A percentile compares a stretch with the other conserved stretches of the same genome.
Evolutionary conservation across 2,329 filamentous ascomycete species (phyloP).

Genomic region (Talaromyces sp.): DNA sequence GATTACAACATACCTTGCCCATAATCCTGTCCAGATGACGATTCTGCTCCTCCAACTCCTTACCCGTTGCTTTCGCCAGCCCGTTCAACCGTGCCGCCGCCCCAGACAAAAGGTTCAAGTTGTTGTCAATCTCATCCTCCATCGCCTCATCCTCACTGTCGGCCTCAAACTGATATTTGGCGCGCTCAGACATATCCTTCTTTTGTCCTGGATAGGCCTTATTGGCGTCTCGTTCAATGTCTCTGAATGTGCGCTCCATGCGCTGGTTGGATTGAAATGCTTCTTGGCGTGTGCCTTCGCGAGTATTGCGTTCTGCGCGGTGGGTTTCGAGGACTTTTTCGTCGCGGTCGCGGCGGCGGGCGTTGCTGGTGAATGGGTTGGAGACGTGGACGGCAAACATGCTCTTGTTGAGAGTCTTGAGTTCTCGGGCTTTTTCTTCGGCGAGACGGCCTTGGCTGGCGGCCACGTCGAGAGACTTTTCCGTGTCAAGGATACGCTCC

Average conservation of each 20-base stretch:
- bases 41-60: constrained; percentile 75
- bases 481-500: constrained; percentile 75
- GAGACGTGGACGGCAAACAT: constrained; percentile 84
- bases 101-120: constrained; percentile 57
- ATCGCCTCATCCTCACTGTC: constrained; percentile 66
- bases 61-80: constrained; percentile 68
- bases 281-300: constrained; percentile 54
- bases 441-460: constrained; percentile 71
- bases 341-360: constrained; percentile 62
- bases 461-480: constrained; percentile 76
- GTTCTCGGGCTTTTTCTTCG: constrained; percentile 73
- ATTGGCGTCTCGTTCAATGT: constrained; percentile 53
- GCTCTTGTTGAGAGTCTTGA: constrained; percentile 80
- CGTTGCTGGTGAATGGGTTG: constrained; percentile 72
- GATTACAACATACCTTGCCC: constrained; percentile 59
- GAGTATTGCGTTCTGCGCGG: constrained; percentile 52
- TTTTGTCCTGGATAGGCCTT: constrained; percentile 51
- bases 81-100: constrained; percentile 68
- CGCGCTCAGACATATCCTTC: constrained; percentile 56
- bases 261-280: constrained; percentile 55
- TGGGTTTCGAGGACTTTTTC: constrained; percentile 65
- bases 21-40: constrained; percentile 72
- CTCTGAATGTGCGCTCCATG: constrained; percentile 61
- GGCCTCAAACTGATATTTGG: constrained; percentile 76
- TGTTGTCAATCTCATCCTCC: constrained; percentile 67